Evolutionary conservation across 306 rosid genomes (phyloP), one percentile per base, ranked within the genome.

Genomic region (Vachellia collinsii): DNA sequence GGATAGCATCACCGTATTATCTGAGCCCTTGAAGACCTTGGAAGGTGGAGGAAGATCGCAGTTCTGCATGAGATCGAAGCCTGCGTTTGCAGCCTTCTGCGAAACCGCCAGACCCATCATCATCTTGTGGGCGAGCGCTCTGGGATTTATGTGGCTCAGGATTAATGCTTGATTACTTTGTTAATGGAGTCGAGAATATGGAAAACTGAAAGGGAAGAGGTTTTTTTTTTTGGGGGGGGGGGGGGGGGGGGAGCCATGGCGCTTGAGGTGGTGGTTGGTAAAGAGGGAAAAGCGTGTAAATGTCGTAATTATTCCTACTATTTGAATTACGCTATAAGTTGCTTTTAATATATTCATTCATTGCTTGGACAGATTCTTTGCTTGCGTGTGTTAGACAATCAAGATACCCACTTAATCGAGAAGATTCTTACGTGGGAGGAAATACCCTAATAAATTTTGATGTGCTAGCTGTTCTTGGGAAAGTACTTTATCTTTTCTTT

Each of bases 41-140:
- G 87, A 78, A 16, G 99, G 99, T 22, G 98, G 98, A 37, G 99
- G 99, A 75, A 93, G 97, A 86, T 95, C 99, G 62, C 99, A 91
- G 76, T 95, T 93, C 89, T 85, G 96, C 86, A 93, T 86, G 25
- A 91, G 97, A 75, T 91, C 91, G 41, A 86, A 38, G 71, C 93
- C 85, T 34, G 65, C 36, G 53, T 29, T n/a, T 11, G 48, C 44
- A 23, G 81, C 77, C 76, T 81, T 84, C 43, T 82, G 91, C 69
- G 90, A 88, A 83, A 67, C 47, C 53, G 80, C 66, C 71, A 87
- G 39, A 77, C 88, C 91, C 93, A 82, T 77, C 93, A 82, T 77
- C 53, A 81, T 68, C 42, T 82, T 87, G 48, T 8, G 8, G 72
- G 16, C 14, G 7, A 69, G 61, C 63, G 59, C 44, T 70, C 77